Percentiles rank a stretch among this genome's conserved stretches.
phyloP scores from a whole-genome alignment of 2,329 filamentous ascomycete genomes.

The Trichoderma citrinoviride region DNA sequence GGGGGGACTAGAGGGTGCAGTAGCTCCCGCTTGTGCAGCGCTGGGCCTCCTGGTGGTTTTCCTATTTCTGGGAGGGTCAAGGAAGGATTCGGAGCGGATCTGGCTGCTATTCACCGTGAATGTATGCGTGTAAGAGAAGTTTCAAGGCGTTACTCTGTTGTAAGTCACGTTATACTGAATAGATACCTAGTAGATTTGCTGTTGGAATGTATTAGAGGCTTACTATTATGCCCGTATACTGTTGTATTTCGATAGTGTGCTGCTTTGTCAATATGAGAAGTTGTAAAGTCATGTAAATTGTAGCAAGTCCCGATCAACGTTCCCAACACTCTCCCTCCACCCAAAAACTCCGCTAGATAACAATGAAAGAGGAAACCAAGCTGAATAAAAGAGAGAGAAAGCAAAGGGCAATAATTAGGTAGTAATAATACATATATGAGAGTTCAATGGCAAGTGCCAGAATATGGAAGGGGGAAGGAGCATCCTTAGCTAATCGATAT shows the following conservation, averaged over 20 bases:
- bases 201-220: too few relatives aligned
- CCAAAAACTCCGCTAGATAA: background rate
- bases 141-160: too few relatives aligned
- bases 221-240: too few relatives aligned
- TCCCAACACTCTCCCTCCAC: background rate
- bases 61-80: too few relatives aligned
- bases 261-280: too few relatives aligned
- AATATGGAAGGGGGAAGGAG: background rate
- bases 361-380: background rate
- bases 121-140: too few relatives aligned
- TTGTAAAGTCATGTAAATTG: background rate
- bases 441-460: background rate
- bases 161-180: too few relatives aligned
- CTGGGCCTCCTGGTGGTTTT: too few relatives aligned
- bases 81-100: too few relatives aligned
- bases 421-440: background rate
- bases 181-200: too few relatives aligned
- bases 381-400: background rate
- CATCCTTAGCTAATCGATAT: background rate
- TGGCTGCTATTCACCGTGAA: too few relatives aligned
- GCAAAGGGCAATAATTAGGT: background rate
- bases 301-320: background rate
- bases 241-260: too few relatives aligned
- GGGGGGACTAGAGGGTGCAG: conserved; percentile 1
- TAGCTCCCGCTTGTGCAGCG: conserved; percentile 10